Evolutionary conservation across 805 yeast species (phyloP), one percentile per base, ranked within the genome.

Genomic region (Cephaloascus albidus): DNA sequence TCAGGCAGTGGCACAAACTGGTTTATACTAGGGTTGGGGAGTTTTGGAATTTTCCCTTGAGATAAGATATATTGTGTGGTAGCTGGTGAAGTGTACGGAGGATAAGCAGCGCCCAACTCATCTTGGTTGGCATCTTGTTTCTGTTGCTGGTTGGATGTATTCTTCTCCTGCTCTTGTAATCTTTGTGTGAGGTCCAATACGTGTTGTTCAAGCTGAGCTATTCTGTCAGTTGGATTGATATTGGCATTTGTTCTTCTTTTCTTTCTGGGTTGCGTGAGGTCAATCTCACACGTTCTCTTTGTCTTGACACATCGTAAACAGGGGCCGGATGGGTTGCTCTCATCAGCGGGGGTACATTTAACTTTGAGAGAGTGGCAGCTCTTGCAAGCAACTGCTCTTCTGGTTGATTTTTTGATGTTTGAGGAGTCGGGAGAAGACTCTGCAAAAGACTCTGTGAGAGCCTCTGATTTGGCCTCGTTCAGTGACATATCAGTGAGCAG

Each of bases 331-430:
- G 79, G 78, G 42, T 80, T 73, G 23, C 64, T 50, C 33, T 66
- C 56, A 51, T 80, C 80, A 1, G 81, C 65, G 0, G 95, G 93
- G 5, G 82, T 76, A 58, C 97, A 88, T 48, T 82, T 78, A 27
- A 88, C 96, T 53, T 88, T 88, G 38, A 86, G 68, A 0, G 84
- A 56, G 50, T 90, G 95, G 53, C 97, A 88, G n/a, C 76, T 65
- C 45, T 72, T 76, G 54, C 85, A 79, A 2, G 85, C 85, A 12
- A 74, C 77, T 0, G 80, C 58, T 37, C 78, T 49, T 40, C 78
- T 52, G 14, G 52, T 35, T 6, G 15, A 2, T 32, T 23, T 23
- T 6, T 6, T 23, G 12, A 23, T 23, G 6, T 23, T 6, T 8
- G 28, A 23, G 12, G 28, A 8, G 12, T 23, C 28, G 28, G 28